Base-by-base conservation (phyloP, 129 eudicot species). In the Calendula officinalis region DNA sequence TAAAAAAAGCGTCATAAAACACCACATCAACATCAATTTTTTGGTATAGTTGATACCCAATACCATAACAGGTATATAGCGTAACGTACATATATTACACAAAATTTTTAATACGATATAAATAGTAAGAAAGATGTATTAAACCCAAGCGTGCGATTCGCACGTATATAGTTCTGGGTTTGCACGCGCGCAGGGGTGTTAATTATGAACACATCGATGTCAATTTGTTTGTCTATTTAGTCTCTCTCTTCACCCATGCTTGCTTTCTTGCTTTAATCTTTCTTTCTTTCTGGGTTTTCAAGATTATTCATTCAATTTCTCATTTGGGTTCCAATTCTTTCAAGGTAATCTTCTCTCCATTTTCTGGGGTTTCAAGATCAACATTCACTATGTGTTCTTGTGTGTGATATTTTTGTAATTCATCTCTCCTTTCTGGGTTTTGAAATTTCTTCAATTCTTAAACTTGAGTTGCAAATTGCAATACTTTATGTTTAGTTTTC, bases 191-290 rank as follows among this genome's bases (percentile, higher is more conserved):
- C 9, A 4, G 27, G 57, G n/a, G n/a, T n/a, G n/a, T n/a, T n/a
- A n/a, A n/a, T n/a, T 41, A 6, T 41, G 5, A 41, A 6, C 35
- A 51, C 30, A 35, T 15, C 13, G 43, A 36, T 33, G 15, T 57
- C 22, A 45, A 49, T 5, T 60, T 10, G n/a, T 60, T 39, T 41
- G 1, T 67, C 72, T 83, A 78, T 83, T 67, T 80, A 70, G 56
- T 67, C 65, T 44, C 58, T 72, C 68, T 72, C 81, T 66, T 75
- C 75, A 51, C 74, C 79, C 66, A 37, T 76, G 39, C 78, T 38
- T 51, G 8, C 6, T 3, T 63, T 27, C 0, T 56, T 11, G 8
- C 3, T 32, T 4, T 43, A 6, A 45, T 59, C 34, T 13, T 16
- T 32, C 63, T 14, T 1, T 22, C 56, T 57, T 13, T 60, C 46